Evolutionary conservation across 305 asterid genomes (phyloP).

Genomic region (Fraxinus velutina): DNA sequence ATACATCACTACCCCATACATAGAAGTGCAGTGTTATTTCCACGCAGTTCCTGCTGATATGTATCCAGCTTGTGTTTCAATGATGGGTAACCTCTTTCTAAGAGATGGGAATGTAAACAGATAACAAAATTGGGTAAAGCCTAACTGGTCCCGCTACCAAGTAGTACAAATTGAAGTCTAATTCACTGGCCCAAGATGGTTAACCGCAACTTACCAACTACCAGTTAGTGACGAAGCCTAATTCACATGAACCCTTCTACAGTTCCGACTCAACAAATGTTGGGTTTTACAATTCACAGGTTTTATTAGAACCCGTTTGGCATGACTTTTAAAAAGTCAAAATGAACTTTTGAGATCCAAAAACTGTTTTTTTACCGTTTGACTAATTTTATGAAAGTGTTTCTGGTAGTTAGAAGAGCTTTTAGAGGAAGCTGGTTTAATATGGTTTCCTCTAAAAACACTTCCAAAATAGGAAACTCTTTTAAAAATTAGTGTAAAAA

Average conservation of each 20-base stretch:
- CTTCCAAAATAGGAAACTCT: neutral
- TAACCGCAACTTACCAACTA: neutral
- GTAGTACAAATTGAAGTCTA: neutral
- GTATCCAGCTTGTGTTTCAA: neutral
- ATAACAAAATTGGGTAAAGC: neutral
- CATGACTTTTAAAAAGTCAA: too few species aligned
- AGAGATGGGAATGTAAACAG: neutral
- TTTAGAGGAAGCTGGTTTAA: neutral
- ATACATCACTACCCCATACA: neutral
- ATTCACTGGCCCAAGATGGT: neutral
- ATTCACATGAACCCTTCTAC: neutral
- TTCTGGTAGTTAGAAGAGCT: neutral
- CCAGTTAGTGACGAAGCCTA: neutral
- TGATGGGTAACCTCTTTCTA: neutral
- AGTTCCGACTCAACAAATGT: neutral
- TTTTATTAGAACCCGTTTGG: neutral
- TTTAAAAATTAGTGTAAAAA: too few species aligned
- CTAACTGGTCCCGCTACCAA: neutral
- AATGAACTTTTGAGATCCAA: neutral
- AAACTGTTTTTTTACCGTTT: too few species aligned
- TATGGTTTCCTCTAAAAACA: neutral
- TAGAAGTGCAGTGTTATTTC: neutral
- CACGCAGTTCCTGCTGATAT: neutral
- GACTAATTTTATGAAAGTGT: neutral
- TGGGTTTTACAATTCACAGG: neutral